Evolutionary conservation across 257 asterid species (phyloP), one percentile per base, ranked within the genome.

Genomic region (Cordia subcordata): DNA sequence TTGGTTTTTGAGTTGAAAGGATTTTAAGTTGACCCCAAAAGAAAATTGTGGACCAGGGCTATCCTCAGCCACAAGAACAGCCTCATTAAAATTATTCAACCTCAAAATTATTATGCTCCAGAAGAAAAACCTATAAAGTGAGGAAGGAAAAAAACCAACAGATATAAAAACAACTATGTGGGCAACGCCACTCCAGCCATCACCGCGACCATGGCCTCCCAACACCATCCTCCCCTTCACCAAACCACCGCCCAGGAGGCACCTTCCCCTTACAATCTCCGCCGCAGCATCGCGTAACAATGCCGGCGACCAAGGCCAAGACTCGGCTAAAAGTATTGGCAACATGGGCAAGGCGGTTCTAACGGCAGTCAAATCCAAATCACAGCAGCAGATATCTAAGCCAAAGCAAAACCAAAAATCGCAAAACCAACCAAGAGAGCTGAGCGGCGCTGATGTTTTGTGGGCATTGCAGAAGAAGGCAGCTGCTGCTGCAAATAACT

Each of bases 401-500:
- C 47, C 11, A 5, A 14, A 19, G 51, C 21, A 35, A 57, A 37
- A 35, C 17, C 55, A 19, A 22, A 50, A 35, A 44, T 20, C 6
- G 40, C 12, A 44, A 12, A 33, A n/a, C 4, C 21, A 40, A 37
- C 53, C 32, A 49, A 38, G 32, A 55, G 64, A 61, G 67, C 70
- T 80, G 69, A 77, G 80, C 11, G 92, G 89, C 15, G 75, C 86
- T 47, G 89, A 73, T 54, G 73, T 81, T 22, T 68, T 83, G 71
- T 65, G 67, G 66, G 95, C 92, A 42, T 62, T 83, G 21, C 66
- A 68, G 21, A 81, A 62, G 65, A n/a, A n/a, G n/a, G n/a, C n/a
- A n/a, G n/a, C n/a, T n/a, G 86, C 86, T 33, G 57, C 78, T 5
- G 72, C 75, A 42, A 42, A 4, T 15, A 60, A 64, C 50, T 73